Evolutionary conservation across 805 yeast species (phyloP), one percentile per base, ranked within the genome.

Genomic region (Cyberlindnera euphorbiiphila): DNA sequence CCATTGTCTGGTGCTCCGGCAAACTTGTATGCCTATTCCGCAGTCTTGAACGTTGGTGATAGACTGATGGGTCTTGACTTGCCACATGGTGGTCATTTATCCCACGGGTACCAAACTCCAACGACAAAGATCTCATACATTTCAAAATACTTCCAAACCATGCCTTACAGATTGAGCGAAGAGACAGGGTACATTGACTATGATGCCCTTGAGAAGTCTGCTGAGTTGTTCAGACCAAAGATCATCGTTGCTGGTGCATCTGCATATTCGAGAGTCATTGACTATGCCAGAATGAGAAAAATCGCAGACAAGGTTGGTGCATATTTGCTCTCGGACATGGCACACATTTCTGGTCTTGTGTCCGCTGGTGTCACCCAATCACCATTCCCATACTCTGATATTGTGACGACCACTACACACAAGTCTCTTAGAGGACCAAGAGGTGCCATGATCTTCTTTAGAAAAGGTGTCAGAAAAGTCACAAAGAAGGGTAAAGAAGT

Each of bases 391-490:
- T 87, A 84, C 66, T 91, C 98, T 43, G 98, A 93, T 61, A 82
- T 93, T 53, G 98, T 93, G 60, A 93, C 98, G 51, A 93, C 98
- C 56, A 91, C 98, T 42, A 91, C 98, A 43, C 98, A 93, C 76
- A 93, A 93, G 72, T 89, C 98, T 26, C 76, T 93, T 59, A 85
- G 98, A 73, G 98, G 98, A 45, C 98, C 98, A 64, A 86, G 98
- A 74, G 98, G 98, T 66, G 97, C 98, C 41, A 91, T 93, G 96
- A 93, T 93, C 65, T 93, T 93, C 76, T 93, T 84, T 80, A 86
- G 98, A 75, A 84, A 83, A 65, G 98, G 98, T 56, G 78, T 89
- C 44, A 81, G 95, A 75, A 79, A 83, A 43, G 78, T 80, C 50
- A 84, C 79, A 64, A 88, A 89, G 73, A 85, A 87, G 56, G 98